Evolutionary conservation across 331 rosid species (phyloP).

Genomic region (Acacia pycnantha): DNA sequence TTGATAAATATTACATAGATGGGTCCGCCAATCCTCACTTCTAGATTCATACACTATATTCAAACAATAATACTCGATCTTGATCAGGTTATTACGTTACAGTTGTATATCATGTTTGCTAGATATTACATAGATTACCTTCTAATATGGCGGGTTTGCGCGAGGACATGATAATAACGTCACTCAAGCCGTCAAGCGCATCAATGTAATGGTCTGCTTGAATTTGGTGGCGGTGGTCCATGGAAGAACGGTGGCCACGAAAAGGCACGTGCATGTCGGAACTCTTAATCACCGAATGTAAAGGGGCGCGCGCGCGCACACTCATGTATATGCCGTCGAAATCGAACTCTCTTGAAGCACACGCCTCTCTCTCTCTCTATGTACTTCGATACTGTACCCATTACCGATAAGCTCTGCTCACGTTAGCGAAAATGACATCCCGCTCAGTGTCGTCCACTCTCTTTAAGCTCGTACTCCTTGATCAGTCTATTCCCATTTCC

Average conservation of each 20-base stretch:
- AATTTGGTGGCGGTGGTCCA: neutral
- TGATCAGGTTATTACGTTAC: too few relatives aligned
- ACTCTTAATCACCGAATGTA: neutral
- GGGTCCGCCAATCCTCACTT: neutral
- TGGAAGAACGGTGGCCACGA: neutral
- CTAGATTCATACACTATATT: neutral
- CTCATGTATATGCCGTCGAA: neutral
- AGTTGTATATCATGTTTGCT: too few relatives aligned
- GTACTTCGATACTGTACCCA: neutral
- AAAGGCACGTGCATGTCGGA: neutral
- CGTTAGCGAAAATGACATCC: neutral
- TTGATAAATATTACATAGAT: neutral
- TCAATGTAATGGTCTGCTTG: neutral
- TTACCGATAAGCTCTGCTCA: neutral
- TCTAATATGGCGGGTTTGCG: neutral
- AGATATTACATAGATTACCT: neutral
- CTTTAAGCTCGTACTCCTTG: neutral
- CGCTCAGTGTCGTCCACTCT: neutral
- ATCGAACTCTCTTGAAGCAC: neutral
- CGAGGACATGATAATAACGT: neutral
- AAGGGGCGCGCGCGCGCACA: too few relatives aligned
- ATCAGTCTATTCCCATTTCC: neutral
- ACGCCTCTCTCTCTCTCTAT: neutral
- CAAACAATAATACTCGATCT: neutral
- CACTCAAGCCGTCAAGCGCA: neutral